Base-by-base conservation (phyloP, 352 stramenopile genomes). In the Phytophthora brassicae region DNA sequence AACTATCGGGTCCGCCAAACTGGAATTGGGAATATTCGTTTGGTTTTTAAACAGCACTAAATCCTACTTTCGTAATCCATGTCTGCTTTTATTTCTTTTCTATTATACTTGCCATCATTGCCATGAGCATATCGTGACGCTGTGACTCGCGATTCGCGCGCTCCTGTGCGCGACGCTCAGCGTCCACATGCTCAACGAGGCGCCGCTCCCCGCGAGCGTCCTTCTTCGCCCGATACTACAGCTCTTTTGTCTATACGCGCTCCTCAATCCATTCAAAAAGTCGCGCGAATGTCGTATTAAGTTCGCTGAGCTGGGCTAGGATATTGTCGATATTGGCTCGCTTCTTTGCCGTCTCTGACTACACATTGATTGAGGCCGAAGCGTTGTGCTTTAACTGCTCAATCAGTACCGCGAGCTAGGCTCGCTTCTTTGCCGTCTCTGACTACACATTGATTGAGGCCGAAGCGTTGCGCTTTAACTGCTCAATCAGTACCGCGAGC, bases 11-110 rank as follows among this genome's bases (percentile, higher is more conserved):
- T 56, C n/a, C 48, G 48, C 6, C 31, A 16, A 23, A 45, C 48
- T 19, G 48, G 48, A 7, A 56, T 56, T 20, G 33, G 48, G 42
- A 29, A 56, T 22, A 56, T 56, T 56, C 17, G 48, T 28, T 35
- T 11, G 3, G 48, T 45, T 14, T 43, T 44, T 42, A 56, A 31
- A 31, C 26, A 31, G 26, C 26, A 8, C 26, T 31, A 31, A 31
- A 31, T 31, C 26, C 26, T 31, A 31, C 26, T 31, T 31, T 31
- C 26, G 4, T 31, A 8, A 4, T 31, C 26, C 26, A 31, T 56
- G 48, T 12, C 13, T 23, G 44, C 24, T 51, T 22, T 13, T 51
- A 23, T 51, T 22, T 8, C 44, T 51, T 51, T 17, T 38, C 20
- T 38, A 8, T 16, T 1, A 51, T 51, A 14, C 17, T 26, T 26